These are phyloP conservation scores for Leptographium wingfieldii DNA, from an alignment of 2,329 filamentous ascomycete species.

Conservation along the genomic window DNA sequence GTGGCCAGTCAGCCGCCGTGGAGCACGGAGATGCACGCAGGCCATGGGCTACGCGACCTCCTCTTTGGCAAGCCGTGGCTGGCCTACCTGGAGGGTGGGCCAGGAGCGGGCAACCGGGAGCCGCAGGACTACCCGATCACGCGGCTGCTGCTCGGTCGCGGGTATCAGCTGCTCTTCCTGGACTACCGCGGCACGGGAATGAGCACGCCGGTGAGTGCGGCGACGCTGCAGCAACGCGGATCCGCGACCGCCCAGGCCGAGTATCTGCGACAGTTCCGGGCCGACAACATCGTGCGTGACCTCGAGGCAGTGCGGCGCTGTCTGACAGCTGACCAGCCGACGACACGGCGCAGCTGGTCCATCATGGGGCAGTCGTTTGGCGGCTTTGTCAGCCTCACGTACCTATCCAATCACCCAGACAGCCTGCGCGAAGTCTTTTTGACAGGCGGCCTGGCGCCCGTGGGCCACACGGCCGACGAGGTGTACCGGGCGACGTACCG, in stretches of 20 bases:
- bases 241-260: constrained; percentile 55
- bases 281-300: constrained; percentile 82
- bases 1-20: constrained; percentile 27
- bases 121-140: constrained; percentile 65
- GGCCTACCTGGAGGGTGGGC: constrained; percentile 76
- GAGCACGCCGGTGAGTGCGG: constrained; percentile 65
- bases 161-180: constrained; percentile 77
- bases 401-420: constrained; percentile 68
- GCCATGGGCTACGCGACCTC: constrained; percentile 3
- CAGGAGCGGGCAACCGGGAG: constrained; percentile 62
- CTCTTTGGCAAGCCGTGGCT: constrained; percentile 39
- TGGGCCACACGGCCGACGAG: constrained; percentile 57
- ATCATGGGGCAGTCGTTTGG: constrained; percentile 87
- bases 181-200: constrained; percentile 86
- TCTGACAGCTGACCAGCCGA: constrained; percentile 55
- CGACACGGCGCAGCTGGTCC: constrained; percentile 57
- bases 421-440: constrained; percentile 73
- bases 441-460: constrained; percentile 70
- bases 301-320: constrained; percentile 72
- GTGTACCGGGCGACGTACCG: constrained; percentile 63
- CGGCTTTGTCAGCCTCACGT: constrained; percentile 73
- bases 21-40: constrained; percentile 17
- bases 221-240: constrained; percentile 54
- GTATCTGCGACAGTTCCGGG: constrained; percentile 75
- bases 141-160: constrained; percentile 58